These are phyloP conservation scores for Cinnamomum chago DNA, from an alignment of 164 flowering plant genomes.

Conservation along the genomic window DNA sequence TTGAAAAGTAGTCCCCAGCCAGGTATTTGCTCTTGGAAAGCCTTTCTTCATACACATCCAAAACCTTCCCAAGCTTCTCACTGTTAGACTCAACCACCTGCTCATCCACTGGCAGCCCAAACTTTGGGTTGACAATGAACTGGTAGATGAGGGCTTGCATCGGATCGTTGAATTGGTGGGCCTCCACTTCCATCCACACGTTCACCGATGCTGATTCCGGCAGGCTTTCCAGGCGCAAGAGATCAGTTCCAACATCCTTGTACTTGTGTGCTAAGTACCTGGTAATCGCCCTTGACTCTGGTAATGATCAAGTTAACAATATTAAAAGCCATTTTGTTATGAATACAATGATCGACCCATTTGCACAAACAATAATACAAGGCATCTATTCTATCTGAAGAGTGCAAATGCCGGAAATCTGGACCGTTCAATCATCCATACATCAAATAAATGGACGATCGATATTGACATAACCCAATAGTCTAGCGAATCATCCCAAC, in stretches of 20 bases:
- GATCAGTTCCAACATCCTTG: conserved; percentile 7
- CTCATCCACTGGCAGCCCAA: background rate
- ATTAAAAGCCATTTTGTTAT: too few relatives aligned
- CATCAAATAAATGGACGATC: too few relatives aligned
- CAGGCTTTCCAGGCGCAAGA: background rate
- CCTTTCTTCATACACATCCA: conserved; percentile 17
- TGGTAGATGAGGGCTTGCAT: conserved; percentile 1
- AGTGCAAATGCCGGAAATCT: too few relatives aligned
- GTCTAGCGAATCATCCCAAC: too few relatives aligned
- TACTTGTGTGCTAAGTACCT: conserved; percentile 10
- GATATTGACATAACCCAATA: too few relatives aligned
- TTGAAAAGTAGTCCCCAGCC: conserved; percentile 42
- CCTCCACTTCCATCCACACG: conserved; percentile 16
- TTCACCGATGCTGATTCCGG: conserved; percentile 7
- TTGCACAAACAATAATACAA: too few relatives aligned
- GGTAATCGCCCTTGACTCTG: conserved; percentile 15
- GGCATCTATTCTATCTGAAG: too few relatives aligned
- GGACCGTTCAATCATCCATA: too few relatives aligned
- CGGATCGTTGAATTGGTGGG: conserved; percentile 8
- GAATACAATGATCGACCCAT: too few relatives aligned
- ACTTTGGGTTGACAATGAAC: conserved; percentile 1
- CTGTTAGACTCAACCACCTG: background rate
- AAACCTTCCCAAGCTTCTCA: conserved; percentile 8
- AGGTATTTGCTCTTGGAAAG: conserved; percentile 14
- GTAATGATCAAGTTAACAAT: background rate